Evolutionary conservation across 1,139 yeast species (phyloP), one percentile per base, ranked within the genome.

Genomic region (Zygoascus sp.): DNA sequence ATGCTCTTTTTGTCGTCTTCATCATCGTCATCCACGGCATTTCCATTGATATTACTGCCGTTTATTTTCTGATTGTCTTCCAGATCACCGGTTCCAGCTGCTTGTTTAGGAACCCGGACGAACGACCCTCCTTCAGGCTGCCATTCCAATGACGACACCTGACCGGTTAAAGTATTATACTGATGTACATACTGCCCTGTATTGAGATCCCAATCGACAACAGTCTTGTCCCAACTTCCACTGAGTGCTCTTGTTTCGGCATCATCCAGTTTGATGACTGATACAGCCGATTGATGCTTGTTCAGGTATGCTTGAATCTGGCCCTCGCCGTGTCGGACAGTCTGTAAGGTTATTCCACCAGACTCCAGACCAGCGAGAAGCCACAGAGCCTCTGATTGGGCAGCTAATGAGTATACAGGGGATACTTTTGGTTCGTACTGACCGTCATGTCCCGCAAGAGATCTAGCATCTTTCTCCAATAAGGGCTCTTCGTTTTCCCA

Each of bases 401-500:
- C 95, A 10, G 85, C 96, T 52, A 92, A 64, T 0, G 97, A 79
- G 63, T 88, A 85, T 0, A 90, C 97, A 0, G 97, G 97, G 32
- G 92, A 85, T 6, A 81, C 67, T 47, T 55, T 54, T 32, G 72
- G 72, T 45, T 56, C 62, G 49, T 63, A 67, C 25, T 58, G 47
- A 13, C 65, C 66, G 34, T 67, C 72, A 52, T 76, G 77, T 39
- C 70, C 66, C 10, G 63, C 66, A 49, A 75, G 74, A 40, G 74
- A 60, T 48, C 69, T 67, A 32, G 63, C 62, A 63, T 76, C 56
- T 69, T 79, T 67, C 69, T 73, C 55, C 58, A 60, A 59, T 52
- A 79, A 70, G 0, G 96, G 96, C 60, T 88, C 86, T 65, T 90
- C 98, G 64, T 92, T 94, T 60, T 90, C 97, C 97, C 97, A 92